Evolutionary conservation across 805 yeast species (phyloP), one percentile per base, ranked within the genome.

Genomic region (Wickerhamiella domercqiae): DNA sequence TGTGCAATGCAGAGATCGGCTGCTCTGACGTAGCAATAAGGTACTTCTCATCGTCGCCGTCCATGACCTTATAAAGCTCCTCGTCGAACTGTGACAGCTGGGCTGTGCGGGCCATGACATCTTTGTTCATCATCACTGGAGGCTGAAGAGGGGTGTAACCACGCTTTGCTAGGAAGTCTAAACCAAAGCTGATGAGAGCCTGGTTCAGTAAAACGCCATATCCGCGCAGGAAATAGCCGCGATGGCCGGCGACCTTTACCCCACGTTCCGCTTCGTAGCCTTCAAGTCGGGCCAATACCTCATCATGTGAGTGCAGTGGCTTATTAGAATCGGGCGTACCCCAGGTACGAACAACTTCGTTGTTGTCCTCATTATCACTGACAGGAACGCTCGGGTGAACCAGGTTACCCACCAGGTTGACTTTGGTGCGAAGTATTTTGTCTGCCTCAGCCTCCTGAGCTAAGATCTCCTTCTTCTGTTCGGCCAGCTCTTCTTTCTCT

Each of bases 211-310:
- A 90, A 34, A 90, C 98, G 66, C 98, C 98, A 53, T 74, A 80
- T 59, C 78, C 78, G 67, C 95, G 78, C 57, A 90, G 69, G 64
- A 90, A 90, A 66, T 83, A 90, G 47, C 98, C 98, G 67, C 98
- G 82, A 71, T 90, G 98, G 49, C 98, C 98, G 42, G 87, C 86
- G 49, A 90, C 77, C 65, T 83, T 82, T 44, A 83, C 94, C 61
- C 98, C 98, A 67, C 98, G 79, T 64, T 90, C 97, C 48, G 96
- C 96, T 59, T 90, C 98, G 60, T 86, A 90, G 47, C 98, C 98
- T 57, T 90, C 96, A 49, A 90, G 68, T 64, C 96, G 78, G 51
- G 93, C 70, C 48, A 90, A 68, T 39, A 90, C 78, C 67, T 90
- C 98, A 57, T 90, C 97, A 59, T 90, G 98, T 22, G 97, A 86